phyloP scores from a whole-genome alignment of 805 yeast genomes.

The Lipomyces lipofer region DNA sequence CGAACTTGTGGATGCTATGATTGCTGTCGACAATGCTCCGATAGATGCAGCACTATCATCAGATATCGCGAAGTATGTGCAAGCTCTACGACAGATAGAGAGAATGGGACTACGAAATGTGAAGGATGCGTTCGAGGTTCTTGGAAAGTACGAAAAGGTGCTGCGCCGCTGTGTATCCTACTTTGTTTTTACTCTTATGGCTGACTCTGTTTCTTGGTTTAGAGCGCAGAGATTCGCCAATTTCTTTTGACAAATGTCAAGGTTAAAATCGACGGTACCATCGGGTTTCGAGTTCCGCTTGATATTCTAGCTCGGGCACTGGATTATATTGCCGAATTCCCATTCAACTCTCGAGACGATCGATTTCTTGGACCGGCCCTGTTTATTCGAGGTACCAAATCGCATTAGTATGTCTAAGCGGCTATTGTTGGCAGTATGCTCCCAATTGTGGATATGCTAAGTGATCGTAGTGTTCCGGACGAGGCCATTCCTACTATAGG shows the following conservation, averaged over 20 bases:
- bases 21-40: constrained; percentile 91
- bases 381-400: constrained; percentile 75
- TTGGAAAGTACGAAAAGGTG: constrained; percentile 58
- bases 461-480: constrained; percentile 63
- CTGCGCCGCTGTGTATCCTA: background rate
- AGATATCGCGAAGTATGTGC: constrained; percentile 66
- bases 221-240: constrained; percentile 61
- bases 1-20: constrained; percentile 56
- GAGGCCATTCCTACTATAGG: constrained; percentile 75
- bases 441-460: background rate
- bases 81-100: constrained; percentile 60
- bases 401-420: constrained; percentile 52
- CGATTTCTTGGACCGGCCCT: constrained; percentile 72
- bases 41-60: constrained; percentile 59
- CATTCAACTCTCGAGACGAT: constrained; percentile 55
- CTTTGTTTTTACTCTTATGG: background rate
- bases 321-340: constrained; percentile 74
- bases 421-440: too few species aligned
- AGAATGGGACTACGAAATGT: constrained; percentile 48
- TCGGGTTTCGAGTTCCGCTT: constrained; percentile 65
- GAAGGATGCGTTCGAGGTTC: constrained; percentile 65
- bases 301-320: constrained; percentile 65
- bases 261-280: constrained; percentile 45
- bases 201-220: constrained; percentile 11
- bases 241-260: constrained; percentile 72